A percentile compares a stretch with the other conserved stretches of the same genome.
phyloP scores from a whole-genome alignment of 257 asterid species.

The Ligustrum vulgare region DNA sequence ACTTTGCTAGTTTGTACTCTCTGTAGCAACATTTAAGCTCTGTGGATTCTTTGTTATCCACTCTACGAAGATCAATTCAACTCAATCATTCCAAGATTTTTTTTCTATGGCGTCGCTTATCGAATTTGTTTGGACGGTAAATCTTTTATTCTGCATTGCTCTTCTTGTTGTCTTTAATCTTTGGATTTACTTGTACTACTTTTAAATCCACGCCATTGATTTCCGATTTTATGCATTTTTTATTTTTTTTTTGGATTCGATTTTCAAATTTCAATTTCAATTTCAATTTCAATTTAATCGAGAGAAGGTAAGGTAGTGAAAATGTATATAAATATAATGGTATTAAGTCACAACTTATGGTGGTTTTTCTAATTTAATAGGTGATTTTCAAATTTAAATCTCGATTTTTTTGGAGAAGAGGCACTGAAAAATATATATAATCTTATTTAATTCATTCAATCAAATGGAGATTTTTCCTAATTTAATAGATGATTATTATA shows the following conservation, averaged over 20 bases:
- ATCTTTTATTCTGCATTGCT: conserved; percentile 4
- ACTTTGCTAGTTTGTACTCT: background rate
- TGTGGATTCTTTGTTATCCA: background rate
- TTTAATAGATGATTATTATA: background rate
- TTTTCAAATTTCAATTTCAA: background rate
- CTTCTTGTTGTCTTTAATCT: background rate
- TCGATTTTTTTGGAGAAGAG: background rate
- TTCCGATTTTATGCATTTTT: background rate
- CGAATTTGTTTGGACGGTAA: conserved; percentile 60
- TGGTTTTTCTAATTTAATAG: background rate
- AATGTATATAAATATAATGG: background rate
- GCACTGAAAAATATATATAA: background rate
- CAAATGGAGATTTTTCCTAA: background rate
- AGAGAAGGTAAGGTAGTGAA: background rate
- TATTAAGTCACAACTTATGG: background rate
- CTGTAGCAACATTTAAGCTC: background rate
- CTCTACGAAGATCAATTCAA: background rate
- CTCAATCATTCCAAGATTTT: background rate
- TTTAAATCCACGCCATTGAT: background rate
- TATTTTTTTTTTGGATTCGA: background rate
- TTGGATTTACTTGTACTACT: background rate
- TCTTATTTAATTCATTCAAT: background rate
- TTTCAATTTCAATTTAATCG: background rate
- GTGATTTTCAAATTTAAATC: background rate
- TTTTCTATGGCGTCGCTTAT: conserved; percentile 33